A percentile compares a stretch with the other conserved stretches of the same genome.
Evolutionary conservation across 2,329 filamentous ascomycete species (phyloP).

Genomic region (Cladosporium cucumerinum): DNA sequence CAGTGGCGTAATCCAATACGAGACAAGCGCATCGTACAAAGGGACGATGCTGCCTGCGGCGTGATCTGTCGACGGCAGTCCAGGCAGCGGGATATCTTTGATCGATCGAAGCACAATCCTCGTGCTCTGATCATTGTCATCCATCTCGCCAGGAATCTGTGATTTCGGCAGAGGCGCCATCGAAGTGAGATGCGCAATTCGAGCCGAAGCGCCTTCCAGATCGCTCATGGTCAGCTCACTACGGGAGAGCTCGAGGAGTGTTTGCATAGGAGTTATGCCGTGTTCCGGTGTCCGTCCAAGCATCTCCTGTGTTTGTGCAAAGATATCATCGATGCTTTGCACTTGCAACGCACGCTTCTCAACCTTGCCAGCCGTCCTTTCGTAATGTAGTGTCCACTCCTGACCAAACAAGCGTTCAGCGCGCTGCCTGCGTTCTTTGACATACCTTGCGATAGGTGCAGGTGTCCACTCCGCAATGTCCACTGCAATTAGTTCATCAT

Average conservation of each 20-base stretch:
- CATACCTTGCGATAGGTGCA: neutral
- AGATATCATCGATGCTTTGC: neutral
- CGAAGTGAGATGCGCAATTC: constrained; percentile 16
- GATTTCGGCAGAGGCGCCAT: neutral
- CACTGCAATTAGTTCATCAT: constrained; percentile 12
- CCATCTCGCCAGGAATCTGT: neutral
- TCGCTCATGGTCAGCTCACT: constrained; percentile 20
- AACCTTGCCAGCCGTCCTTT: neutral
- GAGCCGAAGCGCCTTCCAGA: constrained; percentile 19
- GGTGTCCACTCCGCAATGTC: neutral
- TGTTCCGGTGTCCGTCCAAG: neutral
- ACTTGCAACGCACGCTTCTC: neutral
- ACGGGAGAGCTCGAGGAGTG: constrained; percentile 6
- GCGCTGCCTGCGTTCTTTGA: neutral
- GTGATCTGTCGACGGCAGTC: neutral
- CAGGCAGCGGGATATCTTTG: constrained; percentile 14
- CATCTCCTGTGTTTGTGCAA: neutral
- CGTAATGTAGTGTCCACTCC: constrained; percentile 17
- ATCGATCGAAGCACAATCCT: constrained; percentile 12
- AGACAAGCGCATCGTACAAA: constrained; percentile 26
- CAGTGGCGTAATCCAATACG: constrained; percentile 27
- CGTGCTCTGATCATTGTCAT: constrained; percentile 2
- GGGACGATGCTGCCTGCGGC: neutral
- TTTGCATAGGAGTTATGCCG: neutral
- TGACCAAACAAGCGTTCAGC: neutral